Base-by-base conservation (phyloP, 2,329 filamentous ascomycete genomes). In the Saccharata proteae region DNA sequence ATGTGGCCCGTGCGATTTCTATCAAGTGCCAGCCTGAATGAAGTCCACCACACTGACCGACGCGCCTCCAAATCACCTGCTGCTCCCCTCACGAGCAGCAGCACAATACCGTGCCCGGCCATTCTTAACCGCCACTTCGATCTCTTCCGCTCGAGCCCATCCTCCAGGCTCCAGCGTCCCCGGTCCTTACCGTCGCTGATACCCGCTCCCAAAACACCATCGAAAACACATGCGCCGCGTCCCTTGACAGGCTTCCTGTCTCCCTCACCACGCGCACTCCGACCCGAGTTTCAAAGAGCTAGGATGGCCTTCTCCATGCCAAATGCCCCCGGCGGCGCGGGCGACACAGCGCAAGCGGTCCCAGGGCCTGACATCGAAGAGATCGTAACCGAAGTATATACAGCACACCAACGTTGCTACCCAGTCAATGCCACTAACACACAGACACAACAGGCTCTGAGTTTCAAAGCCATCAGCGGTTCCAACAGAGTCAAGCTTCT, bases 401-500 rank as follows among this genome's bases (percentile, higher is more conserved):
- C 13, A 18, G 16, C 29, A 26, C 26, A 35, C 41, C 49, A 32
- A 47, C 30, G 7, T 2, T n/a, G 4, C 22, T 12, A 19, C 23
- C 6, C 8, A 9, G 16, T 16, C 13, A n/a, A 32, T 12, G 13
- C 16, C 30, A 29, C 36, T 40, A 35, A 40, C 30, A 19, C 16
- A 4, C 16, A 21, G 9, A 9, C 17, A 17, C 30, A 26, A 20
- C 38, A 58, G 81, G 70, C 71, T 43, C 64, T 98, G 29, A 84
- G 83, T 4, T 96, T 98, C 57, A 71, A 80, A 42, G 73, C 80
- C 30, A 61, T 93, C 26, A 74, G 77, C 34, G 78, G 82, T 46
- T 83, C 93, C 47, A 73, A 78, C 37, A 93, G 88, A 57, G 59
- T 96, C 43, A 80, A 78, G 51, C 62, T 80, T 15, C 62, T 96